These are phyloP conservation scores for Saturnispora quitensis DNA, from an alignment of 805 yeast species.

Conservation along the genomic window DNA sequence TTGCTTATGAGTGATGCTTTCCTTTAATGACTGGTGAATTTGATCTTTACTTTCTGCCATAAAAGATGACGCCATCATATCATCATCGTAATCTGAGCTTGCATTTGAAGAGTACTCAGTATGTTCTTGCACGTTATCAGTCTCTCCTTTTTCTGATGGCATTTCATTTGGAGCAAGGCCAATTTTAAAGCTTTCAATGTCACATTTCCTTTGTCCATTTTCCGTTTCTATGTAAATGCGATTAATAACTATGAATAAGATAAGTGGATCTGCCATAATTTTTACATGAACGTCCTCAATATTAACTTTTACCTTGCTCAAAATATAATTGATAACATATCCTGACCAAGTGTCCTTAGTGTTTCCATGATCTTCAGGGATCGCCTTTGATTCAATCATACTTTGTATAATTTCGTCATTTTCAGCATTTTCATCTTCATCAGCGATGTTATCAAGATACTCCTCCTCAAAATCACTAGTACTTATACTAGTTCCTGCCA, in stretches of 20 bases:
- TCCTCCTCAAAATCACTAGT: neutral
- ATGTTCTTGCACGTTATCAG: neutral
- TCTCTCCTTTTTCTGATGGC: constrained; percentile 20
- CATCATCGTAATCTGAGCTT: constrained; percentile 29
- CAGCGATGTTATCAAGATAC: constrained; percentile 19
- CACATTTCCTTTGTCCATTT: constrained; percentile 38
- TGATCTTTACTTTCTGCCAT: constrained; percentile 23
- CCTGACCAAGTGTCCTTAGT: constrained; percentile 20
- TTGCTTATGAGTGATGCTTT: constrained; percentile 54
- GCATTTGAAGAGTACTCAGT: constrained; percentile 4
- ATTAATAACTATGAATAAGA: constrained; percentile 27
- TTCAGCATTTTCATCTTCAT: constrained; percentile 19
- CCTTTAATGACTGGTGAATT: constrained; percentile 31
- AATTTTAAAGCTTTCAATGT: constrained; percentile 32
- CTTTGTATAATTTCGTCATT: constrained; percentile 6
- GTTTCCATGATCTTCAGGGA: neutral
- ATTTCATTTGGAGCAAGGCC: constrained; percentile 34
- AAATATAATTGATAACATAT: constrained; percentile 57
- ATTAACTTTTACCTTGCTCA: constrained; percentile 49
- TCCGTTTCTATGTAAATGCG: constrained; percentile 29
- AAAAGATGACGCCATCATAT: constrained; percentile 29
- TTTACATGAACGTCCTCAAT: constrained; percentile 39
- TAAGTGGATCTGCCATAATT: constrained; percentile 38
- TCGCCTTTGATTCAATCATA: constrained; percentile 2
- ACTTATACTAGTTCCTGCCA: constrained; percentile 24